These are phyloP conservation scores for Oryza punctata DNA, from an alignment of 176 grass and related monocot genomes.

Conservation along the genomic window DNA sequence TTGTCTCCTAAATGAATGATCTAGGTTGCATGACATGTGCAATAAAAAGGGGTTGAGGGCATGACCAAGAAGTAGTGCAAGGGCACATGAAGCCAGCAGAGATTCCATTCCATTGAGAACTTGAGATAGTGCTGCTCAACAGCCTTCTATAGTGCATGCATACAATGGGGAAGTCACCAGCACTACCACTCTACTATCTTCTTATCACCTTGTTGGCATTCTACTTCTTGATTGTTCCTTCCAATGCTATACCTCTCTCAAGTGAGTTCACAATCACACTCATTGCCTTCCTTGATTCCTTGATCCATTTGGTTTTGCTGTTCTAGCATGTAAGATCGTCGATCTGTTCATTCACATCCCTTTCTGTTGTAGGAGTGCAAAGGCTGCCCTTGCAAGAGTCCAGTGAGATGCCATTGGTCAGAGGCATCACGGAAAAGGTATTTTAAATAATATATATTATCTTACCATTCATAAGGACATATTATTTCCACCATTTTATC, in stretches of 20 bases:
- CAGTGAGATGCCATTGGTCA: conserved; percentile 28
- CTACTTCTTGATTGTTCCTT: conserved; percentile 37
- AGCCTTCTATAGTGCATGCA: neutral
- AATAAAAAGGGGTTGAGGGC: conserved; percentile 36
- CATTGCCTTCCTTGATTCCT: neutral
- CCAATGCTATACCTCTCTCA: conserved; percentile 59
- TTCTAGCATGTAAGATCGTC: neutral
- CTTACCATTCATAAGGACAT: neutral
- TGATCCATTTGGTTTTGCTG: neutral
- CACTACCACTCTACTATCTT: conserved; percentile 2
- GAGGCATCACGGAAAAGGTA: conserved; percentile 44
- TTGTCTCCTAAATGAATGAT: conserved; percentile 46
- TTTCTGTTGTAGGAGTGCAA: conserved; percentile 47
- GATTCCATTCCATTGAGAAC: conserved; percentile 16
- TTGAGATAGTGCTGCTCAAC: neutral
- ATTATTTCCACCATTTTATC: neutral
- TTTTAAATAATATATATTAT: neutral
- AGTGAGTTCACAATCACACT: conserved; percentile 46
- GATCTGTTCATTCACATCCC: neutral
- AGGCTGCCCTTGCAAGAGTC: conserved; percentile 32
- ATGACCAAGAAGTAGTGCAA: conserved; percentile 11
- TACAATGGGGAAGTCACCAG: conserved; percentile 46
- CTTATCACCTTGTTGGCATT: conserved; percentile 44
- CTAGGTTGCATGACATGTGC: conserved; percentile 42
- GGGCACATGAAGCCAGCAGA: conserved; percentile 29